phyloP scores from a whole-genome alignment of 2,329 filamentous ascomycete species.

The Phoma sp. region DNA sequence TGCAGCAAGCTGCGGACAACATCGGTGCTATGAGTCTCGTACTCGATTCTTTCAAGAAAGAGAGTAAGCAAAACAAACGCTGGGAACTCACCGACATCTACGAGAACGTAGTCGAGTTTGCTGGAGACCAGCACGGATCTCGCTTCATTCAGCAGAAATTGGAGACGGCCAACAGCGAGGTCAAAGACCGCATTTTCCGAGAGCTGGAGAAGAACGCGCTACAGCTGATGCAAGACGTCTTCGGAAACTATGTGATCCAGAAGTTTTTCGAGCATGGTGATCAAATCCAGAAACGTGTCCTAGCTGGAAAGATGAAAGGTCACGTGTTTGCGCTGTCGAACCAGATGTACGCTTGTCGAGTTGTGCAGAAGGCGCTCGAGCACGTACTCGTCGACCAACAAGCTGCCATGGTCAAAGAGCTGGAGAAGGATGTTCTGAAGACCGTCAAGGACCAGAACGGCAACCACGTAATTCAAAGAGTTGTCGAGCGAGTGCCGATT shows the following conservation, averaged over 20 bases:
- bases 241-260: constrained; percentile 98
- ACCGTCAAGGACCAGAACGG: constrained; percentile 89
- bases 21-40: constrained; percentile 71
- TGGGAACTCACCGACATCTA: constrained; percentile 91
- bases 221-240: constrained; percentile 93
- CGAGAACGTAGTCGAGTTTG: constrained; percentile 88
- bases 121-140: constrained; percentile 93
- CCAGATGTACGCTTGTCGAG: constrained; percentile 92
- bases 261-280: constrained; percentile 97
- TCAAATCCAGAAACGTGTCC: constrained; percentile 85
- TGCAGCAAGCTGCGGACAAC: constrained; percentile 59
- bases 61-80: constrained; percentile 73
- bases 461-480: constrained; percentile 96
- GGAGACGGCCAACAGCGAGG: constrained; percentile 90
- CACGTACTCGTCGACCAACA: constrained; percentile 93
- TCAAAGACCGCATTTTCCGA: constrained; percentile 87
- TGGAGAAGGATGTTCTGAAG: constrained; percentile 75
- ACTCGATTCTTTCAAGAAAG: constrained; percentile 80
- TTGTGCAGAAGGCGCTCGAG: constrained; percentile 95
- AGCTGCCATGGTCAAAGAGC: constrained; percentile 79
- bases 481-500: constrained; percentile 79
- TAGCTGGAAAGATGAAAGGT: constrained; percentile 87
- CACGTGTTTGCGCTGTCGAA: constrained; percentile 79
- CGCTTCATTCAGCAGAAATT: constrained; percentile 95
- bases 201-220: constrained; percentile 86